Conservation (phyloP, 345 rosid genomes). For the Eucalyptus sp. region DNA sequence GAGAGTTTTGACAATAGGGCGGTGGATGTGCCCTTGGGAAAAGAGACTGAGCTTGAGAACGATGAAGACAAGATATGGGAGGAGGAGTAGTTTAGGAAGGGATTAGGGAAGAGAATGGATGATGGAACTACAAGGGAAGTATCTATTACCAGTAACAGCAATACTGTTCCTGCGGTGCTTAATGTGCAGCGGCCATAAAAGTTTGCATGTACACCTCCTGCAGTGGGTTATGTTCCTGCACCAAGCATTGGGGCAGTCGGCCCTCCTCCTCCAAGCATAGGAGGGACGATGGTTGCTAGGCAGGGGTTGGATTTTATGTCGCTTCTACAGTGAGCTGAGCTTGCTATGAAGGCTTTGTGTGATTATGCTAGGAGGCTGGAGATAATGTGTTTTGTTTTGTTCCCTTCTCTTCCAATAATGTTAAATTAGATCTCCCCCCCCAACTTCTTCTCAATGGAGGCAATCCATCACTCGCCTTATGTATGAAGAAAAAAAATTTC, state of each 20-base stretch:
- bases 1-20: conserved; percentile 32
- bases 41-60: neutral
- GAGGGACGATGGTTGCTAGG: conserved; percentile 28
- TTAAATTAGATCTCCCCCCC: neutral
- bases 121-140: conserved; percentile 28
- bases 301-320: conserved; percentile 25
- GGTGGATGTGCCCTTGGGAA: neutral
- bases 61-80: conserved; percentile 42
- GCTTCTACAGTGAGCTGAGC: conserved; percentile 54
- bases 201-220: neutral
- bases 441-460: neutral
- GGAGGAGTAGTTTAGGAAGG: neutral
- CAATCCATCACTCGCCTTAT: neutral
- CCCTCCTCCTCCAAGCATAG: conserved; percentile 26
- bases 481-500: neutral
- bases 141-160: neutral
- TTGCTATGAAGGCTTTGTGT: conserved; percentile 57
- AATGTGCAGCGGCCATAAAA: conserved; percentile 17
- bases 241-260: conserved; percentile 6
- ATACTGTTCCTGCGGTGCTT: conserved; percentile 1
- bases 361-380: conserved; percentile 38
- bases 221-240: neutral
- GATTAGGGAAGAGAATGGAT: conserved; percentile 6
- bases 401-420: neutral
- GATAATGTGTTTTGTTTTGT: conserved; percentile 24